Percentiles rank a stretch among this genome's conserved stretches.
These are phyloP conservation scores for Rhodocollybia butyracea DNA, from an alignment of 768 basidiomycete genomes.

Conservation along the genomic window DNA sequence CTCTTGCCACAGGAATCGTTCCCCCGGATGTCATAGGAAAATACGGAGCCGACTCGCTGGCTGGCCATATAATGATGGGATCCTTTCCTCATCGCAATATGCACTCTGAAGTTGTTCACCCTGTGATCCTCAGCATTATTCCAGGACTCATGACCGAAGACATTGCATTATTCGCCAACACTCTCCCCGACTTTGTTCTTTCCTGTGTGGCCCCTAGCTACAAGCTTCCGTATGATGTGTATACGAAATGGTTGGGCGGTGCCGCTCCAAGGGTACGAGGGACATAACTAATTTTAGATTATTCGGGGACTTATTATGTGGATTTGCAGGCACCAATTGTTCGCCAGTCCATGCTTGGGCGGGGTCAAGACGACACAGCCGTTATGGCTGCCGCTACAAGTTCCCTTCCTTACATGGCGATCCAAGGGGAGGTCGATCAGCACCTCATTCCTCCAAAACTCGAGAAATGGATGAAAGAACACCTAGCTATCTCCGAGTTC, in stretches of 20 bases:
- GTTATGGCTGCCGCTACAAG: background rate
- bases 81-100: slow-evolving; percentile 6
- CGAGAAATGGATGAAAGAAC: slow-evolving; percentile 4
- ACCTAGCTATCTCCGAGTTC: background rate
- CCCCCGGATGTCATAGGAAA: slow-evolving; percentile 2
- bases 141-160: slow-evolving; percentile 2
- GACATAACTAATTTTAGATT: background rate
- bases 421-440: slow-evolving; percentile 2
- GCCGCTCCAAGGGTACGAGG: background rate
- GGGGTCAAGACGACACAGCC: background rate
- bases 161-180: background rate
- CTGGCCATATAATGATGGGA: slow-evolving; percentile 5
- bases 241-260: slow-evolving; percentile 3
- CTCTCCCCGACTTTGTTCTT: slow-evolving; percentile 1
- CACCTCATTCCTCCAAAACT: background rate
- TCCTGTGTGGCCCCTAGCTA: background rate
- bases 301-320: background rate
- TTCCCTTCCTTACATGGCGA: slow-evolving; percentile 1
- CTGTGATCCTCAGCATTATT: slow-evolving; percentile 1
- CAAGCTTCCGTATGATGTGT: slow-evolving; percentile 4
- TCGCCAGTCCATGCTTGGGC: slow-evolving; percentile 4
- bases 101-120: slow-evolving; percentile 5
- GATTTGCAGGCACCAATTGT: background rate
- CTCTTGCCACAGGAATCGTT: background rate
- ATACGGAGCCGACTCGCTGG: background rate